phyloP scores from a whole-genome alignment of 371 early-diverging fungal species.

The Syncephalastrum monosporum region DNA sequence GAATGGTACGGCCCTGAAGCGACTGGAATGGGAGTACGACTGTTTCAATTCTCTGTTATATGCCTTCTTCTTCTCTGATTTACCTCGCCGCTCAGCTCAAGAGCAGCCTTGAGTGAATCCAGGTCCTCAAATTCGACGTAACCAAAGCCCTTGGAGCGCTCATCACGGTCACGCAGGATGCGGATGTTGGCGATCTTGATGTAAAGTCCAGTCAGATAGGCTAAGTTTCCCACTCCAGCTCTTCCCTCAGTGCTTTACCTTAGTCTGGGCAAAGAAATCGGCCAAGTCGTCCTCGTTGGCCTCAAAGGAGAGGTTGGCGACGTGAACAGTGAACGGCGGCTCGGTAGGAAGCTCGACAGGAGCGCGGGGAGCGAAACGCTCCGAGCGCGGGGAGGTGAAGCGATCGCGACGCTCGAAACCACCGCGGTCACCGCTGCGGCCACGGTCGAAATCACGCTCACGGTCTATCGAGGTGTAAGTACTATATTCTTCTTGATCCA shows the following conservation, averaged over 20 bases:
- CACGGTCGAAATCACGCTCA: conserved; percentile 20
- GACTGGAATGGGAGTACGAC: conserved; percentile 7
- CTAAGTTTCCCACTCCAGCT: not conserved
- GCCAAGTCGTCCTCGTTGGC: conserved; percentile 73
- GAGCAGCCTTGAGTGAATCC: conserved; percentile 78
- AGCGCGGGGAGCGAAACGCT: conserved; percentile 40
- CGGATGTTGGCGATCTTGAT: conserved; percentile 62
- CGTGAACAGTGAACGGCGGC: conserved; percentile 86
- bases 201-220: not conserved
- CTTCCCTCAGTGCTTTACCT: conserved; percentile 41
- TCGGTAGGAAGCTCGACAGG: conserved; percentile 77
- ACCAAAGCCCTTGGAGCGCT: conserved; percentile 87
- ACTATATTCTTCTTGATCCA: not conserved
- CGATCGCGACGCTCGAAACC: conserved; percentile 37
- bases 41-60: not conserved
- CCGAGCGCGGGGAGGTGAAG: conserved; percentile 35
- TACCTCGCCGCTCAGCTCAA: conserved; percentile 66
- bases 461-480: conserved; percentile 6
- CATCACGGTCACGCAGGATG: conserved; percentile 73
- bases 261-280: conserved; percentile 67
- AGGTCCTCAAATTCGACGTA: conserved; percentile 90
- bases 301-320: conserved; percentile 89
- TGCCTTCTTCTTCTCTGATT: not conserved
- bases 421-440: conserved; percentile 27
- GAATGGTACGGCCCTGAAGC: conserved; percentile 70